Percentiles rank a stretch among this genome's conserved stretches.
These are phyloP conservation scores for Leishmania gerbilli DNA, from an alignment of 208 protist species.

Conservation along the genomic window DNA sequence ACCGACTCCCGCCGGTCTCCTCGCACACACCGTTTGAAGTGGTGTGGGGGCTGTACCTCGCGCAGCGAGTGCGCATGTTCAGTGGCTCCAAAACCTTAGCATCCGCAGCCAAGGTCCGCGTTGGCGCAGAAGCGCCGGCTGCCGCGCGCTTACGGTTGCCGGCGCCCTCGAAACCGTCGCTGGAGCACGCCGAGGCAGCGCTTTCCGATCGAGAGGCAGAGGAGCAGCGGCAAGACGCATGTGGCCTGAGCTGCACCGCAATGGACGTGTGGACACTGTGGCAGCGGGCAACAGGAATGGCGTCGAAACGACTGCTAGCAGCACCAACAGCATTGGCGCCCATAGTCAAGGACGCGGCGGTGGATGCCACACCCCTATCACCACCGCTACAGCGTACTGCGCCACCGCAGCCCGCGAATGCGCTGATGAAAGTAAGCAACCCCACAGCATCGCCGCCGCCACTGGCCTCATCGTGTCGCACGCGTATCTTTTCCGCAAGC, in stretches of 20 bases:
- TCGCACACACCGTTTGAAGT: background rate
- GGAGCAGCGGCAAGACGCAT: background rate
- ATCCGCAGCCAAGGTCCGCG: background rate
- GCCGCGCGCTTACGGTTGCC: background rate
- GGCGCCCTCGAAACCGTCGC: background rate
- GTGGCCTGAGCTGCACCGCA: constrained; percentile 19
- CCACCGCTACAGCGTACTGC: background rate
- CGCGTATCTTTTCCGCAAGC: background rate
- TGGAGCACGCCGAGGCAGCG: background rate
- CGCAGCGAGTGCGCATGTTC: constrained; percentile 6
- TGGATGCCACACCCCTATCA: background rate
- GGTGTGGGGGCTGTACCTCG: constrained; percentile 17
- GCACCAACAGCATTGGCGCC: background rate
- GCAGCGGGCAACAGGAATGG: background rate
- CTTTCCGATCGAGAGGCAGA: background rate
- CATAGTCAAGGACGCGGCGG: background rate
- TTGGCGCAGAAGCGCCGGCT: background rate
- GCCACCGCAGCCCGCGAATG: background rate
- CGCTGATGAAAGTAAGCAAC: background rate
- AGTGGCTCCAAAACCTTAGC: background rate
- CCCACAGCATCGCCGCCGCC: background rate
- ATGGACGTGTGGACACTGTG: constrained; percentile 24
- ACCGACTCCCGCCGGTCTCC: constrained; percentile 6
- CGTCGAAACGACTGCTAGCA: background rate
- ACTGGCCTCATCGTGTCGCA: background rate